A percentile compares a stretch with the other conserved stretches of the same genome.
These are phyloP conservation scores for Eudorina sp. DNA, from an alignment of 139 green algal genomes.

Conservation along the genomic window DNA sequence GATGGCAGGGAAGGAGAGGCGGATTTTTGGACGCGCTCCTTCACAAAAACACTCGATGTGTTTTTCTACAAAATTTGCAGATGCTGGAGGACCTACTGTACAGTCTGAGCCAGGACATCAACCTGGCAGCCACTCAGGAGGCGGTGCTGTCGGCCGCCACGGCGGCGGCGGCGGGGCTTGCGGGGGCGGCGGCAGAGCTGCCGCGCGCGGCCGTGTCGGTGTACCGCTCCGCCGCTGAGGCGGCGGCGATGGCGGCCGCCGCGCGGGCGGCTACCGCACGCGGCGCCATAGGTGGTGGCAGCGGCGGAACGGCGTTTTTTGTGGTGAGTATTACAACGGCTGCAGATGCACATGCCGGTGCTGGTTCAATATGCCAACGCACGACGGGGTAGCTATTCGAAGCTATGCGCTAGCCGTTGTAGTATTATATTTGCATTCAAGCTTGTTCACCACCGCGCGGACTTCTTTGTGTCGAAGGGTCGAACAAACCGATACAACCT, in stretches of 20 bases:
- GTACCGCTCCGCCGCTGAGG: conserved; percentile 5
- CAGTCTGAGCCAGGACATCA: conserved; percentile 21
- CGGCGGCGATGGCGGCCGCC: not conserved
- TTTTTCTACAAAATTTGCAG: no score
- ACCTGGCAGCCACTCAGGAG: not conserved
- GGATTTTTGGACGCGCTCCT: no score
- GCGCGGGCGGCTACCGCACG: not conserved
- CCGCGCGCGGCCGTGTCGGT: not conserved
- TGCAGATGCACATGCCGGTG: no score
- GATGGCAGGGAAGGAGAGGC: not conserved
- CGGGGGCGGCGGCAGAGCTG: conserved; percentile 6
- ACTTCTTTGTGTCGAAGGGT: not conserved
- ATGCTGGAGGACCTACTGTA: conserved; percentile 40
- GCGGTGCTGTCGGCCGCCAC: not conserved
- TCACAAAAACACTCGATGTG: no score
- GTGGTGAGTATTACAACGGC: no score
- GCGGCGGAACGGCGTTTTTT: not conserved
- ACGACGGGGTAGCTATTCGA: not conserved
- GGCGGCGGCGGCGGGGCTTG: not conserved
- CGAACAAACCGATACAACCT: not conserved
- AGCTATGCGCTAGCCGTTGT: not conserved
- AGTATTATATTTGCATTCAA: not conserved
- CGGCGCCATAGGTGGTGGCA: not conserved
- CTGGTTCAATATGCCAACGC: no score
- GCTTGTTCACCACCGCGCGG: no score